phyloP scores from a whole-genome alignment of 1,139 yeast species.

The Eremothecium sinecaudum region DNA sequence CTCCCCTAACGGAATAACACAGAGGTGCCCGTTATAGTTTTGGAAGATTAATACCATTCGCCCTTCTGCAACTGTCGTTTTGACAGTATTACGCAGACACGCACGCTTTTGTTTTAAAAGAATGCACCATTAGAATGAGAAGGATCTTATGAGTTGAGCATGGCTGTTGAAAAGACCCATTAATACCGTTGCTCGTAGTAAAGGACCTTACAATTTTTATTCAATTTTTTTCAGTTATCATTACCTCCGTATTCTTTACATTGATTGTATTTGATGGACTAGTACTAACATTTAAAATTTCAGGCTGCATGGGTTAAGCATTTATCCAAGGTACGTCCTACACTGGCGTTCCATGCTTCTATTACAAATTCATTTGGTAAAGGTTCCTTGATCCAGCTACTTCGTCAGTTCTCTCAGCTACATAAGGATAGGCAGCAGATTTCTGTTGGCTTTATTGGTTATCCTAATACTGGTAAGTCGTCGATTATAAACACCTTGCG shows the following conservation, averaged over 20 bases:
- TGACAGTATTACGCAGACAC: conserved; percentile 14
- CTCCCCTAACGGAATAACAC: conserved; percentile 22
- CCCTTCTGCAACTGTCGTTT: conserved; percentile 39
- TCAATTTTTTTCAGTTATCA: neutral
- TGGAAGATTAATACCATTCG: conserved; percentile 72
- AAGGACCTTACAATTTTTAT: conserved; percentile 49
- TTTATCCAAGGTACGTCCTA: conserved; percentile 83
- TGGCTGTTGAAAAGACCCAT: conserved; percentile 25
- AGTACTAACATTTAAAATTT: conserved; percentile 10
- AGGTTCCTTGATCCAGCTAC: conserved; percentile 85
- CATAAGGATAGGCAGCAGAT: conserved; percentile 93
- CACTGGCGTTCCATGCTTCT: conserved; percentile 96
- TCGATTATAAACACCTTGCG: conserved; percentile 89
- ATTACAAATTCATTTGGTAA: conserved; percentile 96
- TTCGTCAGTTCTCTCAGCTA: conserved; percentile 84
- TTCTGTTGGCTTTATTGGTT: conserved; percentile 94
- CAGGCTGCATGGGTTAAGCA: conserved; percentile 99
- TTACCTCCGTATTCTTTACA: neutral
- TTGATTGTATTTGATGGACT: conserved; percentile 22
- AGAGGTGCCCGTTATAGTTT: conserved; percentile 87
- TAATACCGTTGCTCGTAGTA: conserved; percentile 51
- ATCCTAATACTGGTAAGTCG: conserved; percentile 95
- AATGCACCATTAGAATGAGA: conserved; percentile 19
- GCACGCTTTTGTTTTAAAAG: conserved; percentile 23
- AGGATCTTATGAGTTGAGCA: conserved; percentile 60